Evolutionary conservation across 1,284 basidiomycete genomes (phyloP).

Genomic region (Cutaneotrichosporon daszewskae): DNA sequence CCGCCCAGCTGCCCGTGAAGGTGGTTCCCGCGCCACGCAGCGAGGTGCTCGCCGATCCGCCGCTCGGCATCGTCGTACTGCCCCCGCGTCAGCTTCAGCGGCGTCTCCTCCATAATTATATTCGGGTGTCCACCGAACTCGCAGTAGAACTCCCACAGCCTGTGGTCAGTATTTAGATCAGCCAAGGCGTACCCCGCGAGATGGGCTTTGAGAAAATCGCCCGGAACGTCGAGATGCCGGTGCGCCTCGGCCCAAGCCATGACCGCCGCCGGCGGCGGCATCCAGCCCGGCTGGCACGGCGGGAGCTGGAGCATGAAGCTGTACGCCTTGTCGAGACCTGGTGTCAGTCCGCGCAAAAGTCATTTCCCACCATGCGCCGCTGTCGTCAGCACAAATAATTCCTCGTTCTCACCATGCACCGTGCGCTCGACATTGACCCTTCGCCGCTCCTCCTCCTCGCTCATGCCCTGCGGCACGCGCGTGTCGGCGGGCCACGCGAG

Average conservation of each 20-base stretch:
- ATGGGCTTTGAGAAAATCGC: constrained; percentile 9
- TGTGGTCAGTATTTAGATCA: background rate
- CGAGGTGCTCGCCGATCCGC: background rate
- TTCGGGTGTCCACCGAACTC: background rate
- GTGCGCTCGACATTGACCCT: constrained; percentile 8
- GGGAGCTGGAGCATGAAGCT: constrained; percentile 8
- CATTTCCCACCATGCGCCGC: background rate
- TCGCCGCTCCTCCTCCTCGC: constrained; percentile 9
- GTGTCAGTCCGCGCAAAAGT: background rate
- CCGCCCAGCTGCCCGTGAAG: no score
- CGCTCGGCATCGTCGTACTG: background rate
- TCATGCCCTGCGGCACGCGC: background rate
- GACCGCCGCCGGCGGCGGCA: background rate
- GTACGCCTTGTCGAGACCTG: constrained; percentile 8
- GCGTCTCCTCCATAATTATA: background rate
- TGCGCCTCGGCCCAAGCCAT: constrained; percentile 10
- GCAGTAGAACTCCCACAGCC: constrained; percentile 11
- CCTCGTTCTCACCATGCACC: constrained; percentile 7
- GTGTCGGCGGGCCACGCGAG: background rate
- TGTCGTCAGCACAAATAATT: no score
- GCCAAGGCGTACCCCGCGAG: constrained; percentile 5
- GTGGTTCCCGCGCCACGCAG: no score
- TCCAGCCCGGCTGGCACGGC: background rate
- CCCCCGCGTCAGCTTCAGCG: background rate
- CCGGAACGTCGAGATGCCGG: constrained; percentile 3